Evolutionary conservation across 148 eudicot species (phyloP).

Genomic region (Polygonum aviculare): DNA sequence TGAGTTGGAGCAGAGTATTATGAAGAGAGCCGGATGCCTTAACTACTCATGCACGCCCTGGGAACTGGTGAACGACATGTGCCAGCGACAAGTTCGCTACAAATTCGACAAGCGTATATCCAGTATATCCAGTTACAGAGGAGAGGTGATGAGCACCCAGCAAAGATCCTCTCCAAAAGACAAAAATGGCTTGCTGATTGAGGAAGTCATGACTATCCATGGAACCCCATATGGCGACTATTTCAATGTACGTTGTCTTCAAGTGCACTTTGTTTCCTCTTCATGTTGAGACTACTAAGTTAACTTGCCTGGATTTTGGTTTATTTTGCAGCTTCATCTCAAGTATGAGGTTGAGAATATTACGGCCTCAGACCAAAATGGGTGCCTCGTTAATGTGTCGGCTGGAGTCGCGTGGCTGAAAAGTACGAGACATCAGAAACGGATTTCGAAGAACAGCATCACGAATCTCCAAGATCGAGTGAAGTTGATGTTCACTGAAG

Average conservation of each 20-base stretch:
- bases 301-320: background rate
- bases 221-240: slow-evolving; percentile 82
- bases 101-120: slow-evolving; percentile 65
- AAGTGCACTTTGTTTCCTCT: background rate
- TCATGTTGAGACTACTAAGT: background rate
- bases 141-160: slow-evolving; percentile 89
- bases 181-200: slow-evolving; percentile 78
- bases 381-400: slow-evolving; percentile 60
- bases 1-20: slow-evolving; percentile 60
- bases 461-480: slow-evolving; percentile 57
- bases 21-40: slow-evolving; percentile 79
- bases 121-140: slow-evolving; percentile 67
- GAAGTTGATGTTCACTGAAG: slow-evolving; percentile 54
- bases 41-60: slow-evolving; percentile 76
- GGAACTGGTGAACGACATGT: slow-evolving; percentile 71
- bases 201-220: slow-evolving; percentile 84
- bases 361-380: slow-evolving; percentile 36
- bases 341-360: slow-evolving; percentile 67
- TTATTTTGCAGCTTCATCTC: slow-evolving; percentile 59
- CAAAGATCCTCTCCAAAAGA: slow-evolving; percentile 59
- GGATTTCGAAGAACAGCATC: slow-evolving; percentile 60
- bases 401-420: slow-evolving; percentile 78
- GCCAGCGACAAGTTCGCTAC: slow-evolving; percentile 73
- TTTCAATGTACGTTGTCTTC: slow-evolving; percentile 52
- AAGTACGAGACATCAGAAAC: slow-evolving; percentile 59